Percentiles rank a stretch among this genome's conserved stretches.
Conservation (phyloP, 2,329 filamentous ascomycete genomes). For the Venturia oleaginea region DNA sequence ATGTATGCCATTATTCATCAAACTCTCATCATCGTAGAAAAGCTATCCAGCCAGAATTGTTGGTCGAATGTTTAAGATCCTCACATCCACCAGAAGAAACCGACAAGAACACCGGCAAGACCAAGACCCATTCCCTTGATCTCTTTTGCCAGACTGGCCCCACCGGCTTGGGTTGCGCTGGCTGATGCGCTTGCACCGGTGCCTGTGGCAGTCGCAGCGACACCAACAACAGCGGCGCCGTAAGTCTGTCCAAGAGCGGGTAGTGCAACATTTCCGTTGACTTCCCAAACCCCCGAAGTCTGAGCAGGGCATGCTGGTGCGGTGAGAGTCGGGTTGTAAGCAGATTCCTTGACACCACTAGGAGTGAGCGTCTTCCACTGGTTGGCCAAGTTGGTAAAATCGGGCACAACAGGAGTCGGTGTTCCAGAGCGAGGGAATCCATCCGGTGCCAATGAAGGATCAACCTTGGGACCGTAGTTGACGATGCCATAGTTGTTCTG, state of each 20-base stretch:
- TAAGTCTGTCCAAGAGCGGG: slow-evolving; percentile 21
- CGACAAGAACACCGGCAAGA: slow-evolving; percentile 2
- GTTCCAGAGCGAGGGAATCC: slow-evolving; percentile 64
- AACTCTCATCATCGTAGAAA: slow-evolving; percentile 1
- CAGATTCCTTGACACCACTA: slow-evolving; percentile 54
- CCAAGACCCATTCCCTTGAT: slow-evolving; percentile 5
- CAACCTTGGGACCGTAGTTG: slow-evolving; percentile 57
- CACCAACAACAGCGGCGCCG: slow-evolving; percentile 17
- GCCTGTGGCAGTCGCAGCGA: slow-evolving; percentile 14
- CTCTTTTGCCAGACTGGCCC: slow-evolving; percentile 5
- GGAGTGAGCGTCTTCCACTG: slow-evolving; percentile 69
- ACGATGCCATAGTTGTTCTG: slow-evolving; percentile 75
- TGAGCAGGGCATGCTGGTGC: slow-evolving; percentile 62
- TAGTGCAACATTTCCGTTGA: slow-evolving; percentile 35
- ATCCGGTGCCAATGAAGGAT: slow-evolving; percentile 47
- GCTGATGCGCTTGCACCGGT: neutral
- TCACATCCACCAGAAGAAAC: slow-evolving; percentile 9
- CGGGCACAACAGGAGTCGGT: slow-evolving; percentile 62
- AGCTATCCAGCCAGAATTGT: neutral
- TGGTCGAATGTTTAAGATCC: neutral
- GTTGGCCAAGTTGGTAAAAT: slow-evolving; percentile 67
- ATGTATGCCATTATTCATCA: neutral
- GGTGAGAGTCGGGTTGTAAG: slow-evolving; percentile 54
- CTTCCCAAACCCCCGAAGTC: slow-evolving; percentile 61
- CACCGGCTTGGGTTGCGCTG: neutral